Evolutionary conservation across 192 early-diverging fungal species (phyloP).

Genomic region (Coemansia sp.): DNA sequence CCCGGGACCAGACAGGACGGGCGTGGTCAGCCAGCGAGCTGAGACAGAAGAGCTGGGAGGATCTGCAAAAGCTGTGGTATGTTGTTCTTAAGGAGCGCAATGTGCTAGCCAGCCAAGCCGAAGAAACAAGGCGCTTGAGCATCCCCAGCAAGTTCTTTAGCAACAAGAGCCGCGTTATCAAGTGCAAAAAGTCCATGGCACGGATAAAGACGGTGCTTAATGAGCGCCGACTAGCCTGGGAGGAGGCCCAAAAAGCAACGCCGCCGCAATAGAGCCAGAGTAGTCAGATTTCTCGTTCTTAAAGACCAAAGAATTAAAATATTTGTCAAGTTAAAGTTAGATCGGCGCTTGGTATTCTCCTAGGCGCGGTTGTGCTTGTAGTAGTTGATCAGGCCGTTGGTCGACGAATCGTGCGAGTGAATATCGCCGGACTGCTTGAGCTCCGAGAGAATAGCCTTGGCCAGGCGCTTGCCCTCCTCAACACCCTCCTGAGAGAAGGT

Average conservation of each 20-base stretch:
- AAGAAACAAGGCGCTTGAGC: slow-evolving; percentile 65
- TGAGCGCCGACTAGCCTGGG: slow-evolving; percentile 71
- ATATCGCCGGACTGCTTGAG: slow-evolving; percentile 64
- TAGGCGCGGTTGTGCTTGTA: slow-evolving; percentile 62
- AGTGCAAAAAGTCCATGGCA: slow-evolving; percentile 85
- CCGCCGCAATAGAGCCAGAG: background rate
- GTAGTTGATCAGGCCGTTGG: slow-evolving; percentile 97
- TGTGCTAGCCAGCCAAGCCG: slow-evolving; percentile 71
- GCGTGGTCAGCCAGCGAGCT: slow-evolving; percentile 90
- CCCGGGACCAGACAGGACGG: slow-evolving; percentile 64
- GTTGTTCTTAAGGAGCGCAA: slow-evolving; percentile 86
- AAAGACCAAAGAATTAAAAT: background rate
- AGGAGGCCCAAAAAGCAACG: slow-evolving; percentile 50
- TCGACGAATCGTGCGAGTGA: slow-evolving; percentile 84
- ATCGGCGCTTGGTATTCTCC: background rate
- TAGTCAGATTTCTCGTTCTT: background rate
- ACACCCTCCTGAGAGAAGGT: slow-evolving; percentile 96
- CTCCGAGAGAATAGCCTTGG: slow-evolving; percentile 95
- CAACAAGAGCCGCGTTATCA: slow-evolving; percentile 67
- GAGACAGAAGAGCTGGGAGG: slow-evolving; percentile 92
- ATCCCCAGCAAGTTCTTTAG: slow-evolving; percentile 59
- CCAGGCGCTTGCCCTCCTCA: slow-evolving; percentile 98
- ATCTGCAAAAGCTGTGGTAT: slow-evolving; percentile 96
- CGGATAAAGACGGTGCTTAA: slow-evolving; percentile 79
- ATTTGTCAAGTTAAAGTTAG: background rate